Evolutionary conservation across 2,329 filamentous ascomycete genomes (phyloP).

Genomic region (Camillea tinctor): DNA sequence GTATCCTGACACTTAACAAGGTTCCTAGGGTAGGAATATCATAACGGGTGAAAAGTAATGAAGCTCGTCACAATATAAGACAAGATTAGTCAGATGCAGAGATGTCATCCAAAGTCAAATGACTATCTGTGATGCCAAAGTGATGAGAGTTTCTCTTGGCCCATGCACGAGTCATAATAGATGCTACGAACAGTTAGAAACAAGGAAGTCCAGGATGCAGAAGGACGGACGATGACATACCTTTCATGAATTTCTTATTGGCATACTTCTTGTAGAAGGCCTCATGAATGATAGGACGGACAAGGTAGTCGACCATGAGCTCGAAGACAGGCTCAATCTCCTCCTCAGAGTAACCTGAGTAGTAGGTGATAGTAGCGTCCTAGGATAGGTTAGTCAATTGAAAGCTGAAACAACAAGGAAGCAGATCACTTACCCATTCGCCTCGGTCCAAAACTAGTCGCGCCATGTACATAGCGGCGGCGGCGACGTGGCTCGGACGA

Average conservation of each 20-base stretch:
- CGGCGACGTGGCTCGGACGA: constrained; percentile 85
- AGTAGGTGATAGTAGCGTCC: constrained; percentile 84
- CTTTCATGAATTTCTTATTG: constrained; percentile 98
- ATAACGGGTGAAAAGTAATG: constrained; percentile 14
- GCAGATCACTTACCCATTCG: constrained; percentile 72
- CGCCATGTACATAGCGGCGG: constrained; percentile 91
- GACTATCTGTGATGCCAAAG: constrained; percentile 53
- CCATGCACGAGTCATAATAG: constrained; percentile 89
- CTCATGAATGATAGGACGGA: constrained; percentile 85
- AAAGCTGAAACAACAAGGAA: background rate
- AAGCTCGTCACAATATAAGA: constrained; percentile 1
- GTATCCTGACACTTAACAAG: constrained; percentile 29
- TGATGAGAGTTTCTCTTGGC: constrained; percentile 73
- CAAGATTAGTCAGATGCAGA: constrained; percentile 20
- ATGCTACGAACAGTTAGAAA: constrained; percentile 57
- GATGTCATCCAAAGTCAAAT: constrained; percentile 51
- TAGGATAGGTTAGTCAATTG: constrained; percentile 39
- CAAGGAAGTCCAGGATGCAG: background rate
- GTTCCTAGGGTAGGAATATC: constrained; percentile 24
- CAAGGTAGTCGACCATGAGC: constrained; percentile 96
- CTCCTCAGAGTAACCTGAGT: constrained; percentile 88
- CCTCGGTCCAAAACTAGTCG: constrained; percentile 88
- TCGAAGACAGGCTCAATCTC: constrained; percentile 90
- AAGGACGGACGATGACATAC: constrained; percentile 53
- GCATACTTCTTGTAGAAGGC: constrained; percentile 99